phyloP scores from a whole-genome alignment of 345 rosid species.

The Camelina hispida region DNA sequence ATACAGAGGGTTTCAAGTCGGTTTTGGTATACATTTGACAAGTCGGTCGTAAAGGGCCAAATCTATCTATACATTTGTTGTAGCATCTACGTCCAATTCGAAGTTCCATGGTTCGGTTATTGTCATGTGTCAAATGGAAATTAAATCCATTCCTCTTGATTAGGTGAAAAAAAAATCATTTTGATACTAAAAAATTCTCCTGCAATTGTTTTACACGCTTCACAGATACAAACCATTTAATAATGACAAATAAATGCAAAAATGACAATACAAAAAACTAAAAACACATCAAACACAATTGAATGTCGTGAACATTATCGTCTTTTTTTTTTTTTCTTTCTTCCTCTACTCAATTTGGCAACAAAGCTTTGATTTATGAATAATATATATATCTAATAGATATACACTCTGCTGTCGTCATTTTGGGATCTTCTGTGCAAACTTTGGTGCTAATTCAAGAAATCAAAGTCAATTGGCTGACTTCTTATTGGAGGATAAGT shows the following conservation, averaged over 20 bases:
- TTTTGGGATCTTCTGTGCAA: conserved; percentile 28
- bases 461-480: conserved; percentile 41
- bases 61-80: not conserved
- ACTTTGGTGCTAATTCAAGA: conserved; percentile 38
- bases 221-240: conserved; percentile 36
- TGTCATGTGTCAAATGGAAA: conserved; percentile 8
- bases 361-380: conserved; percentile 10
- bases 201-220: conserved; percentile 36
- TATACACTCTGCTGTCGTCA: conserved; percentile 19
- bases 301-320: not conserved
- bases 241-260: not conserved
- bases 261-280: conserved; percentile 27
- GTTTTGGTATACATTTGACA: not conserved
- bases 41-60: conserved; percentile 15
- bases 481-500: conserved; percentile 39
- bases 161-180: not conserved
- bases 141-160: not conserved
- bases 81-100: conserved; percentile 3
- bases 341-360: conserved; percentile 26
- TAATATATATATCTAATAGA: conserved; percentile 5
- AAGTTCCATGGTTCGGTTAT: not conserved
- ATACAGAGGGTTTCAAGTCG: conserved; percentile 11
- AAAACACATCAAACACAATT: conserved; percentile 5
- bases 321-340: not conserved
- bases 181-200: not conserved